These are phyloP conservation scores for Fusarium subtropicale DNA, from an alignment of 2,329 filamentous ascomycete species.

Conservation along the genomic window DNA sequence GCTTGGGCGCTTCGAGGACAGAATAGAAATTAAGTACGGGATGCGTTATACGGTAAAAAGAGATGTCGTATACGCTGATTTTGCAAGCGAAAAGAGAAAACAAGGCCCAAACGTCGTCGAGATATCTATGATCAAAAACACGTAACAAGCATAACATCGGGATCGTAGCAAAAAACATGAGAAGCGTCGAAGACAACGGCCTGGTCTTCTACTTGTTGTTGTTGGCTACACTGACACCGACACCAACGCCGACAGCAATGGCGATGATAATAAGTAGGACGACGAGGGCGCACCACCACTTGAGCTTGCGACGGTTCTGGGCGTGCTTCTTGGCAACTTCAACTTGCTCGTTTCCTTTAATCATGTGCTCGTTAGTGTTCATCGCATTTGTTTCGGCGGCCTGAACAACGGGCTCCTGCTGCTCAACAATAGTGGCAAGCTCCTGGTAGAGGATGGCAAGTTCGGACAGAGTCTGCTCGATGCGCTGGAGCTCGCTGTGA, in stretches of 20 bases:
- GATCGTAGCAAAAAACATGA: conserved; percentile 14
- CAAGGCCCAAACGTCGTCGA: conserved; percentile 28
- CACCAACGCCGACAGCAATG: conserved; percentile 65
- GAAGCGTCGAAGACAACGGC: conserved; percentile 1
- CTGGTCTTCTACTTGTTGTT: conserved; percentile 26
- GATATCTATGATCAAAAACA: conserved; percentile 41
- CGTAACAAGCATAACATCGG: conserved; percentile 33
- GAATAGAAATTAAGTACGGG: conserved; percentile 44
- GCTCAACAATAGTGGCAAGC: conserved; percentile 78
- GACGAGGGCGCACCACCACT: conserved; percentile 82
- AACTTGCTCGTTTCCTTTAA: conserved; percentile 77
- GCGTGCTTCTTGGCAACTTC: conserved; percentile 75
- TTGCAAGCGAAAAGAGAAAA: conserved; percentile 10
- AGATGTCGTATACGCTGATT: conserved; percentile 32
- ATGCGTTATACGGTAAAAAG: conserved; percentile 29
- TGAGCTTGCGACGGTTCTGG: conserved; percentile 76
- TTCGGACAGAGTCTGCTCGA: conserved; percentile 79
- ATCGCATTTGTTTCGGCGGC: conserved; percentile 74
- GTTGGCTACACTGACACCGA: conserved; percentile 60
- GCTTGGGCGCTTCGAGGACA: conserved; percentile 30
- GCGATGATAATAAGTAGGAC: conserved; percentile 67
- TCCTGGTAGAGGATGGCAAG: conserved; percentile 78
- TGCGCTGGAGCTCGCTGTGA: conserved; percentile 84
- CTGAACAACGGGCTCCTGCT: conserved; percentile 74
- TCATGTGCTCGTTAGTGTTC: conserved; percentile 73